Conservation (phyloP, 306 rosid genomes). For the Lablab purpureus region DNA sequence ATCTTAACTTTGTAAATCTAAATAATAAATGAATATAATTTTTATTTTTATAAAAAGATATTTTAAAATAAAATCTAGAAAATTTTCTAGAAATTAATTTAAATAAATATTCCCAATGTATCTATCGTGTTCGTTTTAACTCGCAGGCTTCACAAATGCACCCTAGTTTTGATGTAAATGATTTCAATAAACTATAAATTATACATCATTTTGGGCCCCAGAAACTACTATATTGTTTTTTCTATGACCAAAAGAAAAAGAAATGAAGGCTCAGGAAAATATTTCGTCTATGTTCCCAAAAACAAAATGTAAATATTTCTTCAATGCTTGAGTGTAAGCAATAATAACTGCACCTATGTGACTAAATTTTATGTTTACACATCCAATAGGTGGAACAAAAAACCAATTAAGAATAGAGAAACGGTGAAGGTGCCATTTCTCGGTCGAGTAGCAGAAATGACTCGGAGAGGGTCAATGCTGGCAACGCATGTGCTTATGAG, state of each 20-base stretch:
- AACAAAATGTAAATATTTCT: constrained; percentile 20
- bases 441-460: constrained; percentile 66
- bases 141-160: neutral
- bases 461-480: constrained; percentile 82
- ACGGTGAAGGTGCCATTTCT: constrained; percentile 65
- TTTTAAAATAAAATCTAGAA: too few relatives aligned
- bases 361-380: constrained; percentile 32
- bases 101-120: too few relatives aligned
- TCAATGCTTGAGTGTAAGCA: neutral
- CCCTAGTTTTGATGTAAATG: neutral
- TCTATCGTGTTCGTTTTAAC: neutral
- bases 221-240: neutral
- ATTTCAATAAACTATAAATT: neutral
- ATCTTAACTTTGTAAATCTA: too few relatives aligned
- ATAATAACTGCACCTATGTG: neutral
- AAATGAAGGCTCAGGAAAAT: neutral
- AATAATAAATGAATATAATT: too few relatives aligned
- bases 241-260: neutral
- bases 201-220: neutral
- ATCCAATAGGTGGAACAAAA: constrained; percentile 76
- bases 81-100: too few relatives aligned
- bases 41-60: too few relatives aligned
- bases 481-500: constrained; percentile 79
- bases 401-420: constrained; percentile 78
- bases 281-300: constrained; percentile 1